A percentile compares a stretch with the other conserved stretches of the same genome.
phyloP scores from a whole-genome alignment of 2,329 filamentous ascomycete species.

The Cercospora sesami region DNA sequence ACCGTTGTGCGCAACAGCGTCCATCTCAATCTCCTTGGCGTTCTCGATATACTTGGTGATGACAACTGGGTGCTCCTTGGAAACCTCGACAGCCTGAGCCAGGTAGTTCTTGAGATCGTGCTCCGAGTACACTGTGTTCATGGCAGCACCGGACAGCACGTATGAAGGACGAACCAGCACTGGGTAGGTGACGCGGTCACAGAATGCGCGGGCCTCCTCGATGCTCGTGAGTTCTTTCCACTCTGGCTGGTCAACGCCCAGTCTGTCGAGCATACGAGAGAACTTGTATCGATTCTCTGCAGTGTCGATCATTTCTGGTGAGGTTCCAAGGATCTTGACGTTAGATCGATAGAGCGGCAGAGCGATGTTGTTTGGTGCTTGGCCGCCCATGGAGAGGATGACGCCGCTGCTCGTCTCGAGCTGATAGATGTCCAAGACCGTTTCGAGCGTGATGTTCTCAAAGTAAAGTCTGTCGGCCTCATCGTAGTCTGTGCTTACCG shows the following conservation, averaged over 20 bases:
- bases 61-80: conserved; percentile 91
- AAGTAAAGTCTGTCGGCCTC: conserved; percentile 95
- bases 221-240: conserved; percentile 98
- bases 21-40: conserved; percentile 99
- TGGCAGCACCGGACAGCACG: conserved; percentile 92
- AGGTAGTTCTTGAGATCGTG: conserved; percentile 87
- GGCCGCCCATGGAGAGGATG: conserved; percentile 92
- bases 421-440: conserved; percentile 89
- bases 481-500: conserved; percentile 76
- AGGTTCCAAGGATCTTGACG: conserved; percentile 90
- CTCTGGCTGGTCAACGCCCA: conserved; percentile 90
- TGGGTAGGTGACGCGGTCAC: conserved; percentile 83
- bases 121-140: conserved; percentile 99
- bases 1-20: conserved; percentile 93
- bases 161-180: conserved; percentile 95
- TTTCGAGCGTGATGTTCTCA: conserved; percentile 67
- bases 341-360: conserved; percentile 83
- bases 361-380: conserved; percentile 97
- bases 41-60: conserved; percentile 99
- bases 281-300: conserved; percentile 99
- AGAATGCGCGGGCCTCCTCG: conserved; percentile 84
- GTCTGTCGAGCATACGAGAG: conserved; percentile 93
- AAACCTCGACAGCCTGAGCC: conserved; percentile 87
- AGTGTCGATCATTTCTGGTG: conserved; percentile 97
- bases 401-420: conserved; percentile 77